Percentiles rank a stretch among this genome's conserved stretches.
Evolutionary conservation across 129 eudicot genomes (phyloP).

Genomic region (Logfia minima): DNA sequence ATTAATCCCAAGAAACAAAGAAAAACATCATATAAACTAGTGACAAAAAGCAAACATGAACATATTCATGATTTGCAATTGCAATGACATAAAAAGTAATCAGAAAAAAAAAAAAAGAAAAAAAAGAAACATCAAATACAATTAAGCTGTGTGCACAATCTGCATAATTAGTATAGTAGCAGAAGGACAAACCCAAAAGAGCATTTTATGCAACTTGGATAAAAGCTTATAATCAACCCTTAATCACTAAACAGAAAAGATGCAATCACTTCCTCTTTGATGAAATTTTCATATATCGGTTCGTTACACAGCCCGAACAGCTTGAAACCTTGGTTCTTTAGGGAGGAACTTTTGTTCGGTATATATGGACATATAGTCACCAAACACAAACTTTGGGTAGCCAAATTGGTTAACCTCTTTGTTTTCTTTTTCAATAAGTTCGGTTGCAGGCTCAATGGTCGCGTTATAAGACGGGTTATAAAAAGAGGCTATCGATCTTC

Average conservation of each 20-base stretch:
- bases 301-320: slow-evolving; percentile 53
- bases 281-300: neutral
- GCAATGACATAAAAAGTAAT: neutral
- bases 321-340: slow-evolving; percentile 87
- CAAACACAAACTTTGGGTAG: slow-evolving; percentile 74
- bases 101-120: too few species aligned
- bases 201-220: slow-evolving; percentile 22
- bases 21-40: neutral
- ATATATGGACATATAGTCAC: slow-evolving; percentile 79
- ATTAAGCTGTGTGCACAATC: slow-evolving; percentile 22
- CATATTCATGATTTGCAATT: slow-evolving; percentile 12
- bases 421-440: slow-evolving; percentile 35
- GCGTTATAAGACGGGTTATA: slow-evolving; percentile 65
- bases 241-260: slow-evolving; percentile 3
- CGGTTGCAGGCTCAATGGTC: slow-evolving; percentile 54
- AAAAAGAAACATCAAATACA: neutral
- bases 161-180: slow-evolving; percentile 37
- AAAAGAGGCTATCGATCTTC: slow-evolving; percentile 74
- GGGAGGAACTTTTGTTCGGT: slow-evolving; percentile 79
- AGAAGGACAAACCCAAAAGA: slow-evolving; percentile 24
- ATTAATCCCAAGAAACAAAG: slow-evolving; percentile 18
- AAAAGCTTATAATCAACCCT: slow-evolving; percentile 17
- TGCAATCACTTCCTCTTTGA: neutral
- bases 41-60: slow-evolving; percentile 26
- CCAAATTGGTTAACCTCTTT: slow-evolving; percentile 19